Evolutionary conservation across 768 basidiomycete genomes (phyloP).

Genomic region (Strobilomyces confusus): DNA sequence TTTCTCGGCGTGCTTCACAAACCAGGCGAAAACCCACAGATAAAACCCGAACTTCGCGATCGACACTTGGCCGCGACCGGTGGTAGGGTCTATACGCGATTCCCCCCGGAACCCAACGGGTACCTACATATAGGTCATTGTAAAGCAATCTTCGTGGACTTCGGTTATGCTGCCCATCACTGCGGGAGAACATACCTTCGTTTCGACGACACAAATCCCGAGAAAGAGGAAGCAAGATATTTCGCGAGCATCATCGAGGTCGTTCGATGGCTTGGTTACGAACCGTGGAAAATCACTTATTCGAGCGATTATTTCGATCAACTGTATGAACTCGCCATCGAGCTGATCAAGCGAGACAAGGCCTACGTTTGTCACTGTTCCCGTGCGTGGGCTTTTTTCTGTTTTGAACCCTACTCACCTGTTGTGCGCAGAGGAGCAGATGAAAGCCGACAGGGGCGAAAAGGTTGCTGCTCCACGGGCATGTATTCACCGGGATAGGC

Average conservation of each 20-base stretch:
- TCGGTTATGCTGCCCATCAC: slow-evolving; percentile 95
- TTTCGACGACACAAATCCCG: slow-evolving; percentile 98
- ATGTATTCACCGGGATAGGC: slow-evolving; percentile 83
- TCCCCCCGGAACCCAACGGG: slow-evolving; percentile 98
- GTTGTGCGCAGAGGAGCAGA: slow-evolving; percentile 73
- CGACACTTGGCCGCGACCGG: slow-evolving; percentile 77
- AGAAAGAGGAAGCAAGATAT: slow-evolving; percentile 93
- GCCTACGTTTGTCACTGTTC: slow-evolving; percentile 97
- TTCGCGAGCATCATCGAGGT: slow-evolving; percentile 97
- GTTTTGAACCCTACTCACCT: slow-evolving; percentile 2
- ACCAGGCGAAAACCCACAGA: slow-evolving; percentile 91
- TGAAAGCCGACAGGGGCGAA: slow-evolving; percentile 83
- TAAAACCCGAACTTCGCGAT: slow-evolving; percentile 70
- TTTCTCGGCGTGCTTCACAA: slow-evolving; percentile 84
- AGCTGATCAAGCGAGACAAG: slow-evolving; percentile 84
- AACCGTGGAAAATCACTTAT: slow-evolving; percentile 99
- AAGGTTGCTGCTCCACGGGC: slow-evolving; percentile 76
- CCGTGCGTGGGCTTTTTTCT: slow-evolving; percentile 51
- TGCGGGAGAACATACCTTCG: slow-evolving; percentile 91
- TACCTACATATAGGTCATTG: slow-evolving; percentile 95
- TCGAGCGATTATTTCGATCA: slow-evolving; percentile 95
- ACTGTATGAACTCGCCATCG: slow-evolving; percentile 81
- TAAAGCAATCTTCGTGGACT: slow-evolving; percentile 97
- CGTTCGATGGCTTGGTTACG: slow-evolving; percentile 94
- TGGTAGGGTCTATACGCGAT: slow-evolving; percentile 88